These are phyloP conservation scores for Ceratocystis cubensis DNA, from an alignment of 2,329 filamentous ascomycete species.

Conservation along the genomic window DNA sequence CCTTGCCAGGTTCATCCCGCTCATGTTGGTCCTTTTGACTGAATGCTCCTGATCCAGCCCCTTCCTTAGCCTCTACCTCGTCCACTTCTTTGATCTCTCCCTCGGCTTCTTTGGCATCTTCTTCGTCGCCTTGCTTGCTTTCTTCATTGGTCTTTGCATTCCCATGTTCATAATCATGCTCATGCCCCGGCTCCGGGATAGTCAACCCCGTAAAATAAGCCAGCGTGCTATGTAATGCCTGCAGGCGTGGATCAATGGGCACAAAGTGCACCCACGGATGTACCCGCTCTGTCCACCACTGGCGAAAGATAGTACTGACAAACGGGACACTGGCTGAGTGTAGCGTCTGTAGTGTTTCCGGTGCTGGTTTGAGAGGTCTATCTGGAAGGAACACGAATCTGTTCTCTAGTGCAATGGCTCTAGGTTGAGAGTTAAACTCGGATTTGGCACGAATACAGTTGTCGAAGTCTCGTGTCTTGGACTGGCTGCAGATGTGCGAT, in stretches of 20 bases:
- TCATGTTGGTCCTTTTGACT: too few relatives aligned
- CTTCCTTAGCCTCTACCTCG: slow-evolving; percentile 29
- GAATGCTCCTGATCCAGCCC: not conserved
- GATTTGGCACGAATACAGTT: slow-evolving; percentile 38
- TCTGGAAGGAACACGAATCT: slow-evolving; percentile 63
- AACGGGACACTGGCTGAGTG: slow-evolving; percentile 56
- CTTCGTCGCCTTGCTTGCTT: not conserved
- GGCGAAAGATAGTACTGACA: slow-evolving; percentile 57
- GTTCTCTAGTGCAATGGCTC: slow-evolving; percentile 29
- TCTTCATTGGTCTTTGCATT: slow-evolving; percentile 25
- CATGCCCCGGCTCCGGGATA: slow-evolving; percentile 15
- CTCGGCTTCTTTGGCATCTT: slow-evolving; percentile 14
- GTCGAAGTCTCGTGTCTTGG: not conserved
- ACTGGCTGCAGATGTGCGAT: slow-evolving; percentile 13
- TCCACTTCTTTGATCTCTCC: slow-evolving; percentile 36
- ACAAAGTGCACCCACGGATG: slow-evolving; percentile 71
- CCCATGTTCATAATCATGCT: slow-evolving; percentile 26
- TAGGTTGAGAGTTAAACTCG: slow-evolving; percentile 34
- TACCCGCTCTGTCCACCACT: slow-evolving; percentile 67
- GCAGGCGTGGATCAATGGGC: slow-evolving; percentile 59
- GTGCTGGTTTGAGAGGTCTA: slow-evolving; percentile 55
- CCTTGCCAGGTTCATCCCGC: not conserved
- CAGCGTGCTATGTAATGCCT: slow-evolving; percentile 60
- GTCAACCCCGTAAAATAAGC: slow-evolving; percentile 57
- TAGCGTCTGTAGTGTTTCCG: slow-evolving; percentile 42